Evolutionary conservation across 106 monocot species (phyloP), one percentile per base, ranked within the genome.

Genomic region (Apostasia shenzhenica): DNA sequence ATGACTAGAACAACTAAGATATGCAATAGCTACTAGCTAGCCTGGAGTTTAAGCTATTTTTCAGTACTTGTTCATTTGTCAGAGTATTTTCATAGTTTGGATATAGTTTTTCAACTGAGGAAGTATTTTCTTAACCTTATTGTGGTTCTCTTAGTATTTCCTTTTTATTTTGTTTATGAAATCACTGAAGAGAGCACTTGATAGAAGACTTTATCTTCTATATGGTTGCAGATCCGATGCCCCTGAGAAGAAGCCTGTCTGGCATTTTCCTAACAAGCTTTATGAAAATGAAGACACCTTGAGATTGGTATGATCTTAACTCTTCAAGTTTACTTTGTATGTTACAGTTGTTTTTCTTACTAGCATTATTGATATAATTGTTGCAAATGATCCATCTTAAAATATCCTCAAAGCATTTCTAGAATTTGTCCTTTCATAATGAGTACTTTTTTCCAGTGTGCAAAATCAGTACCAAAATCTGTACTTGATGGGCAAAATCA

Each of bases 221-320:
- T 89, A 97, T 72, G 97, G 97, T 56, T 73, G 57, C 47, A 46
- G 89, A 55, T 81, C 71, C 77, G 89, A 89, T 61, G 61, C 70
- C 75, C 63, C 82, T 85, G 84, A 72, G n/a, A 61, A 83, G 12
- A 85, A 92, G 54, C 85, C 81, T 64, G 79, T 79, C 72, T 97
- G 97, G 92, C 97, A 97, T 81, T 97, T 97, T 64, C 97, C 97
- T 37, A 89, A 97, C 66, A 97, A 97, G 75, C 75, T 84, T 56
- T 92, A 97, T 71, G 92, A 89, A 83, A 89, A 89, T 61, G 97
- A 97, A 83, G 86, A 82, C 42, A 89, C 92, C 58, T 43, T 97
- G 66, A 80, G 97, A 70, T 55, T 85, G 87, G 97, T 97, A 81
- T 11, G 48, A 5, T 45, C 37, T 14, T 59, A 2, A 39, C 45